phyloP scores from a whole-genome alignment of 371 early-diverging fungal species.

The Zychaea mexicana region DNA sequence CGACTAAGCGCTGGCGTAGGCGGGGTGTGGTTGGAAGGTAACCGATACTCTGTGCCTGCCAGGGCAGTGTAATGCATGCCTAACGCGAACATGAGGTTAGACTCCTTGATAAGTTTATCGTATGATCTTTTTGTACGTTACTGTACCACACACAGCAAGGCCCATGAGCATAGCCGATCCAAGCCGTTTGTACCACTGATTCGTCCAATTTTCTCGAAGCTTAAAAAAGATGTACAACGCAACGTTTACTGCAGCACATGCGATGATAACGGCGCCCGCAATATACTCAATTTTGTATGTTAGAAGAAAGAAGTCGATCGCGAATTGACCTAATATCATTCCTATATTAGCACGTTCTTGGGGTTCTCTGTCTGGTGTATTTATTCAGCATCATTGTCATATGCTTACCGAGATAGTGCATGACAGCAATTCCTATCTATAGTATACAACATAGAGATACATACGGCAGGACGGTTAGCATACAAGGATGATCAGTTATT shows the following conservation, averaged over 20 bases:
- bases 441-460: not conserved
- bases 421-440: constrained; percentile 39
- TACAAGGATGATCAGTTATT: too few relatives aligned
- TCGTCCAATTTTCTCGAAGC: constrained; percentile 45
- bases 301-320: constrained; percentile 35
- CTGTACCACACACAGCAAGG: constrained; percentile 45
- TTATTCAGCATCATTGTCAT: not conserved
- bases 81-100: not conserved
- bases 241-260: constrained; percentile 30
- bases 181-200: constrained; percentile 50
- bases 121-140: not conserved
- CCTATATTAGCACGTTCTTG: not conserved
- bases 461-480: too few relatives aligned
- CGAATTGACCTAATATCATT: constrained; percentile 40
- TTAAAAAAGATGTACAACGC: constrained; percentile 50
- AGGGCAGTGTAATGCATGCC: constrained; percentile 54
- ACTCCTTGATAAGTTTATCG: not conserved
- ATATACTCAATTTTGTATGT: constrained; percentile 24
- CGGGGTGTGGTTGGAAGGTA: constrained; percentile 1
- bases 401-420: constrained; percentile 49
- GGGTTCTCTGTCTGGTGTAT: too few relatives aligned
- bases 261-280: constrained; percentile 38
- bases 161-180: constrained; percentile 46
- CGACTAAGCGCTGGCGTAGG: constrained; percentile 29
- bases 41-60: constrained; percentile 40